phyloP scores from a whole-genome alignment of 192 early-diverging fungal genomes.

The Entomortierella beljakovae region DNA sequence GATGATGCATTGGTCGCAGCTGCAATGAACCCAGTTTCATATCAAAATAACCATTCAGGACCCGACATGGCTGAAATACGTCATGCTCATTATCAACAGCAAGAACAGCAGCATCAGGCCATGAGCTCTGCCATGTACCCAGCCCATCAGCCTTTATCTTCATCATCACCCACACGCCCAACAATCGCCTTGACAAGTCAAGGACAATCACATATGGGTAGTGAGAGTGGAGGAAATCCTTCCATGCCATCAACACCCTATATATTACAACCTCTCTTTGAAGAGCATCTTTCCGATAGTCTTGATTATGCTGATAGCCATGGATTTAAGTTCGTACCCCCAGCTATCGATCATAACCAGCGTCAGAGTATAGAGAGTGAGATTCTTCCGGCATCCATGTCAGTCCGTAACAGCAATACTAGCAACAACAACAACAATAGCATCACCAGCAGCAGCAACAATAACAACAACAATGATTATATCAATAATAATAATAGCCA shows the following conservation, averaged over 20 bases:
- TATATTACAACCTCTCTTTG: background rate
- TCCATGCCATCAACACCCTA: background rate
- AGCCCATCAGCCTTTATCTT: background rate
- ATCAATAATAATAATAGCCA: background rate
- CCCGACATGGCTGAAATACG: slow-evolving; percentile 8
- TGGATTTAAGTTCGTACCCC: background rate
- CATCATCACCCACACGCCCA: background rate
- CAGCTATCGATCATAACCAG: slow-evolving; percentile 4
- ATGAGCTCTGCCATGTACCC: slow-evolving; percentile 1
- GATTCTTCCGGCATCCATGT: background rate
- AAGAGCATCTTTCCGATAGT: slow-evolving; percentile 12
- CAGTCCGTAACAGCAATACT: background rate
- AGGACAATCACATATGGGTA: background rate
- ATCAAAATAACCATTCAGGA: slow-evolving; percentile 15
- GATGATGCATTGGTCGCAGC: background rate
- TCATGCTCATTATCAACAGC: slow-evolving; percentile 6
- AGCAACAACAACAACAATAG: background rate
- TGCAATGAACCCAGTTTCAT: slow-evolving; percentile 29
- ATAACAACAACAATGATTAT: background rate
- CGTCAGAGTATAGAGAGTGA: background rate
- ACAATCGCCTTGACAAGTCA: background rate
- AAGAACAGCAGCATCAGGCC: slow-evolving; percentile 4
- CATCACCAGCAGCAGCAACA: background rate
- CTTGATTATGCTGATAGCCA: slow-evolving; percentile 4
- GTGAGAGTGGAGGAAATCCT: background rate